These are phyloP conservation scores for Podila horticola DNA, from an alignment of 192 early-diverging fungal species.

Conservation along the genomic window DNA sequence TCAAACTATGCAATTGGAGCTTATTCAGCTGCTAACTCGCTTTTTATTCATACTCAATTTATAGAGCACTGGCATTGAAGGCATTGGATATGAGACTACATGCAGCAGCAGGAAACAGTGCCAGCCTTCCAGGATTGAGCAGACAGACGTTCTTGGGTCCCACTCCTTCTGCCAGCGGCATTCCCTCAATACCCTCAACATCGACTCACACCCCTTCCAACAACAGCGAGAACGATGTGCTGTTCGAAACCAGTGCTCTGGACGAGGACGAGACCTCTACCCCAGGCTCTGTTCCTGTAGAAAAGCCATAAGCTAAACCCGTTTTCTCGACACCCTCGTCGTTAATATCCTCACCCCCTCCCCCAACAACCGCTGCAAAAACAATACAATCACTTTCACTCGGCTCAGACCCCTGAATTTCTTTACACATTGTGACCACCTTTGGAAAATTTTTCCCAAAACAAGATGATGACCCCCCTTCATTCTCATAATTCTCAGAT, in stretches of 20 bases:
- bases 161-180: background rate
- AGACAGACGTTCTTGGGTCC: conserved; percentile 1
- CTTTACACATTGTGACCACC: background rate
- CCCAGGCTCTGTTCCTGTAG: background rate
- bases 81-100: conserved; percentile 71
- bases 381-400: no score
- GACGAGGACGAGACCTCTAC: background rate
- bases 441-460: background rate
- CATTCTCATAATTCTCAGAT: background rate
- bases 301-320: background rate
- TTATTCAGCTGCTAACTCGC: no score
- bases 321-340: background rate
- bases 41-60: background rate
- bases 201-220: background rate
- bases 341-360: no score
- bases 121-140: conserved; percentile 16
- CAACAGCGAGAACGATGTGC: background rate
- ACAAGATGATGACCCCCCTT: no score
- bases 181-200: background rate
- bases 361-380: no score
- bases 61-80: conserved; percentile 72
- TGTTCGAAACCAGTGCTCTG: conserved; percentile 1
- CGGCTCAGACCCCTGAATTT: no score
- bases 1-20: background rate
- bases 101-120: conserved; percentile 30